Percentiles rank a stretch among this genome's conserved stretches.
phyloP scores from a whole-genome alignment of 176 grass and related monocot genomes.

The Carex littledalei region DNA sequence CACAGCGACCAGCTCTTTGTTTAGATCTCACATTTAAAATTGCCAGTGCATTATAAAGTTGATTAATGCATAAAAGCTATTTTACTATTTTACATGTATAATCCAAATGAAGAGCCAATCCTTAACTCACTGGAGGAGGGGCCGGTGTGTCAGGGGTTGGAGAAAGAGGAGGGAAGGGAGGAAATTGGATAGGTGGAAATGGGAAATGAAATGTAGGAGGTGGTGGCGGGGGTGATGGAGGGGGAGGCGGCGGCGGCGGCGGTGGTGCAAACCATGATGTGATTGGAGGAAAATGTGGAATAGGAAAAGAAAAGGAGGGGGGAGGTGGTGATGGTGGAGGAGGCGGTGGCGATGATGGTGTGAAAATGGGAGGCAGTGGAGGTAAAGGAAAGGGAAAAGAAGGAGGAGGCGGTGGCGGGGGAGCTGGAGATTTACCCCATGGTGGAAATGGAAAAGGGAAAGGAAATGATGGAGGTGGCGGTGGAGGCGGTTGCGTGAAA shows the following conservation, averaged over 20 bases:
- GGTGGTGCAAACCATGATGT: slow-evolving; percentile 35
- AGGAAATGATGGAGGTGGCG: slow-evolving; percentile 23
- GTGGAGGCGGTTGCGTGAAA: slow-evolving; percentile 32
- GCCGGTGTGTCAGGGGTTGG: no score
- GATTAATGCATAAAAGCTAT: no score
- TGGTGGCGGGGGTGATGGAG: no score
- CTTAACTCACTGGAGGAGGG: no score
- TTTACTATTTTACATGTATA: no score
- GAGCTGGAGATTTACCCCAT: slow-evolving; percentile 25
- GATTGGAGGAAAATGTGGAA: slow-evolving; percentile 42
- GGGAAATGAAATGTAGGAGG: no score
- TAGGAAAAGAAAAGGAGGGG: slow-evolving; percentile 14
- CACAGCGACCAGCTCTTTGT: no score
- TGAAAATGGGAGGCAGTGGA: slow-evolving; percentile 34
- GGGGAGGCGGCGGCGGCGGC: slow-evolving; percentile 20
- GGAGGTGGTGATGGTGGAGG: slow-evolving; percentile 36
- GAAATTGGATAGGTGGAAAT: no score
- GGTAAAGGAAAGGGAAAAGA: slow-evolving; percentile 20
- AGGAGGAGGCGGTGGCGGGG: slow-evolving; percentile 8
- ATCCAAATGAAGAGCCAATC: no score
- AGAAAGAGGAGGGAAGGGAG: no score
- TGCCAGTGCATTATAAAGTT: no score
- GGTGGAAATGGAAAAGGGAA: slow-evolving; percentile 45
- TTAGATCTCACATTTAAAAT: no score
- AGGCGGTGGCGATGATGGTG: slow-evolving; percentile 1